Percentiles rank a stretch among this genome's conserved stretches.
Conservation (phyloP, 306 rosid species). For the Parietaria judaica region DNA sequence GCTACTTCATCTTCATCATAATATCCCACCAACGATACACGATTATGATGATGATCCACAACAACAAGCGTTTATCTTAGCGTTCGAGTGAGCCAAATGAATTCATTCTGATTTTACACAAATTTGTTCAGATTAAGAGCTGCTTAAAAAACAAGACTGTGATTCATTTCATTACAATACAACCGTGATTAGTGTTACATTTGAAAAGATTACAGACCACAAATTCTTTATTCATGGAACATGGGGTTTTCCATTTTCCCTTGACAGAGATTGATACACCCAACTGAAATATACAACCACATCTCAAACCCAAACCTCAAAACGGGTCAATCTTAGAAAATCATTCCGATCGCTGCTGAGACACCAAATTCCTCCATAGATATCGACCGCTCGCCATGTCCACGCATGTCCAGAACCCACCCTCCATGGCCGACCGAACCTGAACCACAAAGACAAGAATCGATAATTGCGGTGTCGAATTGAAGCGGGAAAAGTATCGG, state of each 20-base stretch:
- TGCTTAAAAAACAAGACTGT: no score
- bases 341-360: slow-evolving; percentile 49
- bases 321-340: not conserved
- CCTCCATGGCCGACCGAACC: slow-evolving; percentile 48
- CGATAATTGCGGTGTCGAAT: not conserved
- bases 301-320: slow-evolving; percentile 24
- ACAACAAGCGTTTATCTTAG: no score
- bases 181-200: not conserved
- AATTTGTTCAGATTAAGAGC: no score
- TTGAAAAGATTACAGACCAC: not conserved
- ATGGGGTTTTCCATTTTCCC: slow-evolving; percentile 7
- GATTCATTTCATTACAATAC: not conserved
- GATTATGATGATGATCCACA: no score
- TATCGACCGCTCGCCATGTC: slow-evolving; percentile 97
- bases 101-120: no score
- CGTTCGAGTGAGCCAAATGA: no score
- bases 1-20: no score
- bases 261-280: slow-evolving; percentile 2
- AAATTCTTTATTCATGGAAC: slow-evolving; percentile 3
- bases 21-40: no score
- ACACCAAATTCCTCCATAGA: slow-evolving; percentile 74
- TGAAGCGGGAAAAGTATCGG: not conserved
- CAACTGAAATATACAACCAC: slow-evolving; percentile 1
- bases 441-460: slow-evolving; percentile 28
- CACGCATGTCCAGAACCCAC: slow-evolving; percentile 77